A percentile compares a stretch with the other conserved stretches of the same genome.
Conservation (phyloP, 305 asterid genomes). For the Solanum chacoense region DNA sequence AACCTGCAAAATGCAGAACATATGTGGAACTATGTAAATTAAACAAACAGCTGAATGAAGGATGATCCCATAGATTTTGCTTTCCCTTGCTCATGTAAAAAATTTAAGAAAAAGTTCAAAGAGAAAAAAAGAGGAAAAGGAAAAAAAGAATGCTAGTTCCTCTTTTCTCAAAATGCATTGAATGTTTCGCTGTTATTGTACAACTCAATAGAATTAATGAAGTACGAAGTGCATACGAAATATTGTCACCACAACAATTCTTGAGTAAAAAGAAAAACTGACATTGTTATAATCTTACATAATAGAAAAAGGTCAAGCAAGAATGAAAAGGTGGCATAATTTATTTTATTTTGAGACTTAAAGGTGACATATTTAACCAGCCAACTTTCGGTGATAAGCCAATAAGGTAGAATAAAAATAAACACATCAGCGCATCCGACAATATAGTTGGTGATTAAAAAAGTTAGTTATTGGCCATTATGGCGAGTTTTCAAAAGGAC, state of each 20-base stretch:
- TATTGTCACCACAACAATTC: not conserved
- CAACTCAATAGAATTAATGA: not conserved
- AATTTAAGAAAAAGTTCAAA: not conserved
- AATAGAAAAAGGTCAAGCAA: not conserved
- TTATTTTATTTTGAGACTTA: not conserved
- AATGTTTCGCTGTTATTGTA: not conserved
- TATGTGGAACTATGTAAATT: not conserved
- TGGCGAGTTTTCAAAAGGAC: not conserved
- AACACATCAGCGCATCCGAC: not conserved
- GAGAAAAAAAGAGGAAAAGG: not conserved
- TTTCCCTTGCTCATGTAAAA: not conserved
- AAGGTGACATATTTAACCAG: not conserved
- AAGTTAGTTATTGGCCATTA: not conserved
- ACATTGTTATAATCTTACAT: not conserved
- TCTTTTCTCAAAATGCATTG: not conserved
- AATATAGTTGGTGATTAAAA: not conserved
- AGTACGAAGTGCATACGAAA: not conserved
- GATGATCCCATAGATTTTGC: not conserved
- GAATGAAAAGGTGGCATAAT: not conserved
- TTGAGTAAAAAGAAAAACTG: not conserved
- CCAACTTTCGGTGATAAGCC: not conserved
- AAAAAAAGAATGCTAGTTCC: not conserved
- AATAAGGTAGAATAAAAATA: not conserved
- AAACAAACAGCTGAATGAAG: not conserved
- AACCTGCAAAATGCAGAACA: slow-evolving; percentile 40